Base-by-base conservation (phyloP, 148 eudicot species). In the Hydrangea macrophylla region DNA sequence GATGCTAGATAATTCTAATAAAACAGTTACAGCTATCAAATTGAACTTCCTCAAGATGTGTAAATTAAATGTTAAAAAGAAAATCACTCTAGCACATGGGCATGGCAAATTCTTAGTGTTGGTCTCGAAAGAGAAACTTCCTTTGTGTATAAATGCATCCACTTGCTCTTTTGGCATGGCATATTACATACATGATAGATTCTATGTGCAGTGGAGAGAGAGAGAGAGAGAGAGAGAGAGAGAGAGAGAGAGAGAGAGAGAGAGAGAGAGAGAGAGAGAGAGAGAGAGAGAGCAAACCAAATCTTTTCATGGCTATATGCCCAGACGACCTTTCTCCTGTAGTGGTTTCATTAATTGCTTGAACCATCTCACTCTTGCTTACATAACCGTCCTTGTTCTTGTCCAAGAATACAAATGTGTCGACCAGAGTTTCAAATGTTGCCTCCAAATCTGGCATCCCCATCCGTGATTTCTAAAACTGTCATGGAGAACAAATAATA, bases 381-480 rank as follows among this genome's bases (percentile, higher is more conserved):
- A 93, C 98, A 78, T 88, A 80, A 18, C 96, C 98, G 80, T 93
- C 96, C 81, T 88, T 88, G 77, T 93, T 90, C 76, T 86, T 88
- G 84, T 93, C 98, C 86, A 90, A 63, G 73, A 88, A 93, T 70
- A 86, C 96, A 80, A 90, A 93, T 55, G 98, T 80, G 62, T 90
- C 90, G n/a, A 93, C 92, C 74, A 93, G 58, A 15, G 87, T 86
- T 76, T 93, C 96, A 72, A 90, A 93, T 55, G 96, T 88, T 15
- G 82, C 84, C 78, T 88, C 96, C 67, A 90, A 62, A 65, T 83
- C 60, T 55, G 92, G 89, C 80, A 90, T 73, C 22, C 94, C 90
- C 82, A 90, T 83, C 51, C 79, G 78, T 64, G 90, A 70, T 82
- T 84, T 92, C 98, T 87, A 56, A 28, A 62, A 40, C 68, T 56